A percentile compares a stretch with the other conserved stretches of the same genome.
Conservation (phyloP, 108 stramenopile species). For the Pseudonitzschia multistriata region DNA sequence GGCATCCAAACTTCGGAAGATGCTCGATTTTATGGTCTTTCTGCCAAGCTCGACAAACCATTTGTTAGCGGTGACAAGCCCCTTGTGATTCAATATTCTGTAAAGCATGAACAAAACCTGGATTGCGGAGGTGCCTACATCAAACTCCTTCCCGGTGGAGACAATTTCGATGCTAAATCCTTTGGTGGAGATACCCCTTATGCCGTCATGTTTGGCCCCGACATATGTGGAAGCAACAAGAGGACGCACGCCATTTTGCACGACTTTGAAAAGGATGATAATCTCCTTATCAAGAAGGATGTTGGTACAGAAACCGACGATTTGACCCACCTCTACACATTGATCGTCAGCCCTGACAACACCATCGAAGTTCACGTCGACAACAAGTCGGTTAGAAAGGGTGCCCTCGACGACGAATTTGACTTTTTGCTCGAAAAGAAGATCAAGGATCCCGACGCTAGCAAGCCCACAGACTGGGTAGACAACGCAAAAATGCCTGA, state of each 20-base stretch:
- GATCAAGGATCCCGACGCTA: conserved; percentile 95
- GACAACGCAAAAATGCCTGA: conserved; percentile 93
- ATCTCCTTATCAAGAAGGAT: conserved; percentile 94
- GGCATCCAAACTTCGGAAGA: conserved; percentile 93
- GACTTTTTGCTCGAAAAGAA: conserved; percentile 88
- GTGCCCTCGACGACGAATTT: conserved; percentile 94
- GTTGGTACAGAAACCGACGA: conserved; percentile 85
- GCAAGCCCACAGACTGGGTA: conserved; percentile 98
- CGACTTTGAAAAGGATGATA: conserved; percentile 90
- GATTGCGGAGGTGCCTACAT: conserved; percentile 99
- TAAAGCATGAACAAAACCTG: conserved; percentile 97
- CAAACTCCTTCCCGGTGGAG: conserved; percentile 89
- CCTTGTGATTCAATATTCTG: conserved; percentile 94
- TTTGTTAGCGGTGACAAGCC: conserved; percentile 88
- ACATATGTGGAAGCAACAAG: conserved; percentile 95
- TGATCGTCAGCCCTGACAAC: conserved; percentile 91
- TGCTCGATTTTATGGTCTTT: conserved; percentile 95
- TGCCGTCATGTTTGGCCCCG: conserved; percentile 99
- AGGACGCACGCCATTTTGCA: conserved; percentile 97
- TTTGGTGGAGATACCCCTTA: conserved; percentile 99
- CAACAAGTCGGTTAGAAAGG: conserved; percentile 90
- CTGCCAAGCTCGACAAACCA: conserved; percentile 79
- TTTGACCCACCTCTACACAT: conserved; percentile 96
- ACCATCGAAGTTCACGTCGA: conserved; percentile 98
- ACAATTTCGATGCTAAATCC: conserved; percentile 65